These are phyloP conservation scores for Actinidia polygama DNA, from an alignment of 179 eudicot genomes.

Conservation along the genomic window DNA sequence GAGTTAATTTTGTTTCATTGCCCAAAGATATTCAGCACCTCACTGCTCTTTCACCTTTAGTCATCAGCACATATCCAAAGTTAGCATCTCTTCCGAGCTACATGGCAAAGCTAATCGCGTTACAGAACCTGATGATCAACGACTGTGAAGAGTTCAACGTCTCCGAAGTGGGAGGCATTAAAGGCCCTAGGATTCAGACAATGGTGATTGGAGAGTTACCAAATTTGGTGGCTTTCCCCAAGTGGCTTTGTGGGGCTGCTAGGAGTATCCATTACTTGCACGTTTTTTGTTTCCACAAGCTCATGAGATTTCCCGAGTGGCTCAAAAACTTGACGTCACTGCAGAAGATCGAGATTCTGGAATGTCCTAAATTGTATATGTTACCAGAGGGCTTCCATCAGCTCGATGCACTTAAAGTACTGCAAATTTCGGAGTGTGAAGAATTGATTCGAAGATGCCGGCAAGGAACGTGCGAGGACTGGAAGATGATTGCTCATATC, in stretches of 20 bases:
- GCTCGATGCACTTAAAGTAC: neutral
- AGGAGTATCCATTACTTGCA: neutral
- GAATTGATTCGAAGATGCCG: neutral
- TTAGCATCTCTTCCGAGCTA: neutral
- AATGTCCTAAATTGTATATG: neutral
- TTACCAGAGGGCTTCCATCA: neutral
- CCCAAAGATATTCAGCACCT: neutral
- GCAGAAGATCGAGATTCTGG: neutral
- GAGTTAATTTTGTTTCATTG: neutral
- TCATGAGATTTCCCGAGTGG: neutral
- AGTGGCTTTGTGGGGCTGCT: neutral
- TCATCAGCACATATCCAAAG: neutral
- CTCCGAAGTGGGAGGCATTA: neutral
- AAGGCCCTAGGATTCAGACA: neutral
- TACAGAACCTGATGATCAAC: constrained; percentile 8
- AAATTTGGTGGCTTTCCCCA: neutral
- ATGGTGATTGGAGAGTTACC: neutral
- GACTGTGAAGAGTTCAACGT: neutral
- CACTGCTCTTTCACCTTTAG: neutral
- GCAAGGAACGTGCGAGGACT: neutral
- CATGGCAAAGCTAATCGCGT: neutral
- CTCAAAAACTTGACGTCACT: neutral
- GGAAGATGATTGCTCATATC: neutral
- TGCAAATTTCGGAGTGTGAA: neutral
- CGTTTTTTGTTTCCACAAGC: neutral